Evolutionary conservation across 306 rosid species (phyloP), one percentile per base, ranked within the genome.

Genomic region (Fragaria vesca): DNA sequence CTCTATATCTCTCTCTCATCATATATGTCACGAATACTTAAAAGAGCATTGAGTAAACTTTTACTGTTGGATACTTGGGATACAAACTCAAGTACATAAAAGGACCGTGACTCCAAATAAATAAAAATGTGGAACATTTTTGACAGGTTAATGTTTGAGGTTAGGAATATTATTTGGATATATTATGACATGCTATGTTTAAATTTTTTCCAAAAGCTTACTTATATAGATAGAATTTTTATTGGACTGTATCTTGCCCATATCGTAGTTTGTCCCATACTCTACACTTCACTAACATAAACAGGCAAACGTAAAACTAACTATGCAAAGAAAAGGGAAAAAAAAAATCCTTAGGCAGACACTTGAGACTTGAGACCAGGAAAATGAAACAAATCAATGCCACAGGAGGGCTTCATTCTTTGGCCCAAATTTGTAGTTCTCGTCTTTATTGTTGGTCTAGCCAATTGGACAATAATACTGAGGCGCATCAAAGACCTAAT

Each of bases 401-500:
- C 65, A 60, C 3, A 24, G 7, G 36, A 24, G 26, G 36, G 66
- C 36, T 8, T 60, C 16, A 12, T 11, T 60, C 5, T 60, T 32
- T 12, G 13, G 20, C 34, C 12, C 20, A 51, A 24, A 20, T 54
- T 72, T 54, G 48, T 52, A 36, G 66, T 34, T 34, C 36, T 72
- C 16, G 3, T 8, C 2, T 72, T 50, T 48, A 28, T 70, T 58
- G 60, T 11, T 42, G 45, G 43, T 52, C 15, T 60, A 50, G 43
- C 20, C 38, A 63, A 67, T 32, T 3, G 17, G 50, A 50, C 51
- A 55, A 36, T 30, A 20, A 7, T n/a, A 20, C 24, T 2, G 7
- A 55, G 76, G 8, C 57, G 38, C 76, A 32, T 72, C 46, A 30
- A 76, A 71, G 60, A 43, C 34, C 28, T 42, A 24, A 30, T 18